Base-by-base conservation (phyloP, 352 stramenopile species). In the Phytophthora kernoviae region DNA sequence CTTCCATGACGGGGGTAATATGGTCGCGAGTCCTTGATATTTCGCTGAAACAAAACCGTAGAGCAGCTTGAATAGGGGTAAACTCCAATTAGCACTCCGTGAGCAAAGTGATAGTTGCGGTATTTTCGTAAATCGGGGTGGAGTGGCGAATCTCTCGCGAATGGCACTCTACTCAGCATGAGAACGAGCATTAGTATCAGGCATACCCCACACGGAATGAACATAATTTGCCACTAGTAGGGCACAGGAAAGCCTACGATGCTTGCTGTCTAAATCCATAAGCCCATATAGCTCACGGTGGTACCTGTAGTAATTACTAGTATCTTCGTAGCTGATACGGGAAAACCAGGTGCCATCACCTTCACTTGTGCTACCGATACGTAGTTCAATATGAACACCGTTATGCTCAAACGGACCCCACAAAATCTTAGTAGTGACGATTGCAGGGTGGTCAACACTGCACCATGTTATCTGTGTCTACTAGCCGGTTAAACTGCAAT, bases 41-140 rank as follows among this genome's bases (percentile, higher is more conserved):
- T 17, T 36, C 5, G 27, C 24, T 0, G 54, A 54, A 12, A 59
- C 43, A 1, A 18, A 10, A n/a, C 59, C 60, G 21, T 64, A 59
- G 6, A 64, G 32, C 8, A 60, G 12, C 18, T 55, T 68, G 10
- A 55, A 54, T 0, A 68, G 41, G 60, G 60, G 15, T 44, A 68
- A 2, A 68, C 42, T 7, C 32, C 62, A 11, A 47, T 49, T n/a
- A 70, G 27, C 4, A 26, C 26, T 14, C 63, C 59, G n/a, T 46
- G 45, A 21, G 43, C 27, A 33, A 54, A 64, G 6, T 59, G 11
- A 6, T 51, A 47, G 5, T 50, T 22, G 9, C 40, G 41, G 22
- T 48, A 70, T 50, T 34, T 20, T 1, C 65, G 36, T 20, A 59
- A 40, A 17, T 57, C 34, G 3, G 53, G 11, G 22, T 40, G 41